Base-by-base conservation (phyloP, 148 eudicot species). In the Camellia sinensis region DNA sequence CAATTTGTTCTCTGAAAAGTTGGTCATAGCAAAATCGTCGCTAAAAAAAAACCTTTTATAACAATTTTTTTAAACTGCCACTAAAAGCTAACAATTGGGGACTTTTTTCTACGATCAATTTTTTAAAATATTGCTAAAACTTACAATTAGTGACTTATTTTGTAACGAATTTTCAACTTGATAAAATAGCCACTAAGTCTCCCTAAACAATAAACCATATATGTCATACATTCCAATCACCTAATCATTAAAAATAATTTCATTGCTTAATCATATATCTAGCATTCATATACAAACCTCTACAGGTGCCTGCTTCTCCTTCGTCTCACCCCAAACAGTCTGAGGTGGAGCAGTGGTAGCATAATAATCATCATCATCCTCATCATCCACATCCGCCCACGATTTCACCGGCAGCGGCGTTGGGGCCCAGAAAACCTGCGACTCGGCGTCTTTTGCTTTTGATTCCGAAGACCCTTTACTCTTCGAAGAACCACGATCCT, bases 321-420 rank as follows among this genome's bases (percentile, higher is more conserved):
- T 70, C 3, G 52, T 48, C 59, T 64, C 80, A 82, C 89, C 92
- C 97, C 95, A 92, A 10, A 78, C 80, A 21, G 95, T 78, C 71
- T 76, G 87, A 14, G 89, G 92, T 0, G 98, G 98, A 19, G 94
- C 97, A 6, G 92, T 86, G 53, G 97, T 93, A 66, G 94, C 95
- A 76, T 87, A 93, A 75, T 89, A 95, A 81, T 95, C 97, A 21
- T 95, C 98, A 50, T 95, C 98, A 71, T 95, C 98, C 43, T 95
- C 98, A 19, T 95, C 98, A 66, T 93, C 98, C 5, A 95, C 97
- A 83, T 95, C 98, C 22, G 96, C 98, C 98, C 98, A 95, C 44
- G 97, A 95, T 53, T 89, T 93, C 14, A 71, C 80, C 15, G 82
- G 88, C 82, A 95, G 67, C 19, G 93, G 96, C 2, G 96, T 73